Percentiles rank a stretch among this genome's conserved stretches.
phyloP scores from a whole-genome alignment of 768 basidiomycete genomes.

The Psilocybe tampanensis region DNA sequence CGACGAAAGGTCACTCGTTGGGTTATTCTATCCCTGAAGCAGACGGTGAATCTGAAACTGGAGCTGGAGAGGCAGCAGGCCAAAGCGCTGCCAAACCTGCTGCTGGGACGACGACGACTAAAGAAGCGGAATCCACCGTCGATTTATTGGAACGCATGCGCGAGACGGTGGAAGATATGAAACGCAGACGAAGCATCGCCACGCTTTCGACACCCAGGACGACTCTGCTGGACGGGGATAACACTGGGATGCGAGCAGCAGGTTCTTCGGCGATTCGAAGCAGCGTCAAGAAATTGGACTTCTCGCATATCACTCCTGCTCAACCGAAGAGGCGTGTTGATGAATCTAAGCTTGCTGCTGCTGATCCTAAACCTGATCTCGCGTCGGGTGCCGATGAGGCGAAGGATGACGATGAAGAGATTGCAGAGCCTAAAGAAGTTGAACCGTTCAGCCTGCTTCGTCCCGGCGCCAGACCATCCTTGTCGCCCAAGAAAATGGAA shows the following conservation, averaged over 20 bases:
- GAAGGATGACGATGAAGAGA: conserved; percentile 4
- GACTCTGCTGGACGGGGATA: not conserved
- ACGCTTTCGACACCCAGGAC: conserved; percentile 16
- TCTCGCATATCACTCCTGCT: conserved; percentile 17
- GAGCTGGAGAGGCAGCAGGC: not conserved
- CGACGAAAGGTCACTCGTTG: conserved; percentile 21
- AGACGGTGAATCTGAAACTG: conserved; percentile 16
- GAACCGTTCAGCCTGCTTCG: conserved; percentile 25
- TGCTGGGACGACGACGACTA: not conserved
- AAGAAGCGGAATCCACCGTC: conserved; percentile 38
- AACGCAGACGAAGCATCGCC: conserved; percentile 41
- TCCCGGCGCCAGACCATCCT: conserved; percentile 15
- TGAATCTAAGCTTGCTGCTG: not conserved
- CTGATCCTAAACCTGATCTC: not conserved
- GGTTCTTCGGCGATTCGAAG: not conserved
- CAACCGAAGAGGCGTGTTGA: not conserved
- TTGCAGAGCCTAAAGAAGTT: not conserved
- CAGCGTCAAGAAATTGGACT: conserved; percentile 26
- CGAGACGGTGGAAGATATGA: conserved; percentile 50
- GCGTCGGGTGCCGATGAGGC: not conserved
- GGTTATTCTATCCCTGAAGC: conserved; percentile 17
- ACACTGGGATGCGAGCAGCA: not conserved
- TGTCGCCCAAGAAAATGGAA: not conserved
- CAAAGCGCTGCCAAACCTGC: not conserved
- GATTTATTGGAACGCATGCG: conserved; percentile 50